These are phyloP conservation scores for Pulveroboletus sp. DNA, from an alignment of 768 basidiomycete species.

Conservation along the genomic window DNA sequence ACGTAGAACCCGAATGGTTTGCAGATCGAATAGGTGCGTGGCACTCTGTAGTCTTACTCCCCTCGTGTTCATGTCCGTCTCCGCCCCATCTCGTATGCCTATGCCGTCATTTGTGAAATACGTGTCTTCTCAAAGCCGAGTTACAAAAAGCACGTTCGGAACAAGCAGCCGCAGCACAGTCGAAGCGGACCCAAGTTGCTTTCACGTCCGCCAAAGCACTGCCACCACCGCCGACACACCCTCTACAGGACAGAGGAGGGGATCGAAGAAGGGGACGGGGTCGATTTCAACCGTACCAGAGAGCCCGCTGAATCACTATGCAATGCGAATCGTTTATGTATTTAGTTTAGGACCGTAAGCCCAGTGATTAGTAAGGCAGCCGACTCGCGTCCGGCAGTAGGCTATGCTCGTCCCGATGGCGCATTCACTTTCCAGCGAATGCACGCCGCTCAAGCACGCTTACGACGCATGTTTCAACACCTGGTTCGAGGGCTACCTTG, in stretches of 20 bases:
- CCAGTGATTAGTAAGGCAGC: slow-evolving; percentile 20
- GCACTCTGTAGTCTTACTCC: slow-evolving; percentile 1
- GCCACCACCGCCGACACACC: slow-evolving; percentile 9
- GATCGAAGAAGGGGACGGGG: slow-evolving; percentile 18
- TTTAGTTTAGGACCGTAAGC: slow-evolving; percentile 11
- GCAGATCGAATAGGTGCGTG: slow-evolving; percentile 74
- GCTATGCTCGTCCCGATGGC: slow-evolving; percentile 47
- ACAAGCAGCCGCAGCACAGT: slow-evolving; percentile 48
- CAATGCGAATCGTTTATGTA: slow-evolving; percentile 6
- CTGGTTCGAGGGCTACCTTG: slow-evolving; percentile 96
- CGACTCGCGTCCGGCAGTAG: background rate
- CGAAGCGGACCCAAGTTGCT: slow-evolving; percentile 59
- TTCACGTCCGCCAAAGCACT: slow-evolving; percentile 42
- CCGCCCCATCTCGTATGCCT: slow-evolving; percentile 8
- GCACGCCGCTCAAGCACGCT: slow-evolving; percentile 83
- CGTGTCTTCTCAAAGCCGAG: slow-evolving; percentile 44
- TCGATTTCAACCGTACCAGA: slow-evolving; percentile 30
- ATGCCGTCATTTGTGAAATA: slow-evolving; percentile 1
- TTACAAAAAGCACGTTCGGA: slow-evolving; percentile 63
- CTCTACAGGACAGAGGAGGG: slow-evolving; percentile 15
- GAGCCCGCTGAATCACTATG: slow-evolving; percentile 16
- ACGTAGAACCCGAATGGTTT: slow-evolving; percentile 65
- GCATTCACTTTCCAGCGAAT: slow-evolving; percentile 74
- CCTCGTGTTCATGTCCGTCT: slow-evolving; percentile 30
- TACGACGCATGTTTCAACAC: slow-evolving; percentile 97